phyloP scores from a whole-genome alignment of 2,329 filamentous ascomycete genomes.

The Pseudocercospora ulei region DNA sequence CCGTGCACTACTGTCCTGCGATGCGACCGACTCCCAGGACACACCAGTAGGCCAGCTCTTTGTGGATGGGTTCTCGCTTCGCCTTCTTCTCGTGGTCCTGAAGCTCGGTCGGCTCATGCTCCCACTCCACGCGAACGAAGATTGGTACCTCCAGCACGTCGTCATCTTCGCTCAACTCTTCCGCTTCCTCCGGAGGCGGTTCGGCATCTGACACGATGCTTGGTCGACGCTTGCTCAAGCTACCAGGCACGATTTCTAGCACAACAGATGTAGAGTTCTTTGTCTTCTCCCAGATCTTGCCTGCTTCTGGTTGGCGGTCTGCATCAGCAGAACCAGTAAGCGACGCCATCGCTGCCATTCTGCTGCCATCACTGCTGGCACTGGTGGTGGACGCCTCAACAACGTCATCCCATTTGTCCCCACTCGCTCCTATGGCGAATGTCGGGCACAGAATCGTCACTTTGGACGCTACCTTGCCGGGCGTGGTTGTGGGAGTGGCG shows the following conservation, averaged over 20 bases:
- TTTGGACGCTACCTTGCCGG: conserved; percentile 63
- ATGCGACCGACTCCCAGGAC: conserved; percentile 82
- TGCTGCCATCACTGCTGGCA: conserved; percentile 22
- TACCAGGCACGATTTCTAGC: conserved; percentile 68
- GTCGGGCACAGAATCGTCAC: conserved; percentile 91
- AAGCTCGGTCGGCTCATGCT: conserved; percentile 52
- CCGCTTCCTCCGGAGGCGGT: conserved; percentile 37
- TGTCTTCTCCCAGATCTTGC: conserved; percentile 91
- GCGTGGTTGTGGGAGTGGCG: conserved; percentile 70
- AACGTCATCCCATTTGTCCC: conserved; percentile 79
- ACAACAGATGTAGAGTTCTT: conserved; percentile 93
- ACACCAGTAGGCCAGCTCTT: conserved; percentile 92
- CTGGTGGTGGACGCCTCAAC: conserved; percentile 43
- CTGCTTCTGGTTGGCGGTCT: conserved; percentile 63
- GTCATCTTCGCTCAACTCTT: conserved; percentile 45
- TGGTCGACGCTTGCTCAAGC: conserved; percentile 29
- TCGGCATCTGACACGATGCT: conserved; percentile 29
- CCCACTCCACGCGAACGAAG: conserved; percentile 88
- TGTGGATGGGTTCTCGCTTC: conserved; percentile 61
- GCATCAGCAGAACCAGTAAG: conserved; percentile 37
- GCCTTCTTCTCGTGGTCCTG: conserved; percentile 41
- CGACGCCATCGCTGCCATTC: conserved; percentile 30
- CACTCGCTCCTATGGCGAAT: conserved; percentile 89
- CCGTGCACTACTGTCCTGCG: conserved; percentile 26
- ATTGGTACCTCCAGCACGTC: conserved; percentile 80